Conservation (phyloP, 352 stramenopile species). For the Globisporangium yorkense region DNA sequence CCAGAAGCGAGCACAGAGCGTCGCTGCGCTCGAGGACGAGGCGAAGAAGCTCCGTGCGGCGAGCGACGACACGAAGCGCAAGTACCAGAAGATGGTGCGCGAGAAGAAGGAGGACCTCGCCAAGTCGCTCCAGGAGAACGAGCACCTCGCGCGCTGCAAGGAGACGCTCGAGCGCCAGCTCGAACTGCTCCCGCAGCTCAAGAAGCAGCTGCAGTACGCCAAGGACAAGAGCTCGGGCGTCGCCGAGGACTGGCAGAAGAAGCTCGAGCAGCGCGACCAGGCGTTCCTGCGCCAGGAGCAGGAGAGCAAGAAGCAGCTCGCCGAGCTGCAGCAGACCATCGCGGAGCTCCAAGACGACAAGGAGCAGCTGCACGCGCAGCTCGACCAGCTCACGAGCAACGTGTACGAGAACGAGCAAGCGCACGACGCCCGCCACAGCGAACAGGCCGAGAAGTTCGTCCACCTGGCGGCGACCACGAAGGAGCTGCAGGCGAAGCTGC, state of each 20-base stretch:
- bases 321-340: slow-evolving; percentile 21
- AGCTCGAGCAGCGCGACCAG: slow-evolving; percentile 35
- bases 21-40: slow-evolving; percentile 20
- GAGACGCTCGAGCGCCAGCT: slow-evolving; percentile 30
- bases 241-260: slow-evolving; percentile 27
- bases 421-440: slow-evolving; percentile 14
- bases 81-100: slow-evolving; percentile 39
- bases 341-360: slow-evolving; percentile 19
- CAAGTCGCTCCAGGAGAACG: slow-evolving; percentile 45
- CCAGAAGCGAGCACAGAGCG: slow-evolving; percentile 17
- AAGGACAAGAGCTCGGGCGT: slow-evolving; percentile 34
- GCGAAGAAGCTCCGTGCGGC: slow-evolving; percentile 24
- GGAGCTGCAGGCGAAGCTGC: slow-evolving; percentile 28
- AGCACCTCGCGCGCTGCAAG: slow-evolving; percentile 21
- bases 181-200: slow-evolving; percentile 44
- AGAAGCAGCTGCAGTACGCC: slow-evolving; percentile 39
- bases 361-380: slow-evolving; percentile 17
- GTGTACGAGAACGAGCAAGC: slow-evolving; percentile 16
- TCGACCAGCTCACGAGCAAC: slow-evolving; percentile 22
- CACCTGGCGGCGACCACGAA: slow-evolving; percentile 23
- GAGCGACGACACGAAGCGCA: slow-evolving; percentile 25
- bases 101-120: slow-evolving; percentile 53
- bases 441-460: slow-evolving; percentile 18
- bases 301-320: slow-evolving; percentile 31
- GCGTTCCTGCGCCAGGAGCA: slow-evolving; percentile 50